Conservation (phyloP, 495 filamentous ascomycete species). For the Penicillium arizonense region DNA sequence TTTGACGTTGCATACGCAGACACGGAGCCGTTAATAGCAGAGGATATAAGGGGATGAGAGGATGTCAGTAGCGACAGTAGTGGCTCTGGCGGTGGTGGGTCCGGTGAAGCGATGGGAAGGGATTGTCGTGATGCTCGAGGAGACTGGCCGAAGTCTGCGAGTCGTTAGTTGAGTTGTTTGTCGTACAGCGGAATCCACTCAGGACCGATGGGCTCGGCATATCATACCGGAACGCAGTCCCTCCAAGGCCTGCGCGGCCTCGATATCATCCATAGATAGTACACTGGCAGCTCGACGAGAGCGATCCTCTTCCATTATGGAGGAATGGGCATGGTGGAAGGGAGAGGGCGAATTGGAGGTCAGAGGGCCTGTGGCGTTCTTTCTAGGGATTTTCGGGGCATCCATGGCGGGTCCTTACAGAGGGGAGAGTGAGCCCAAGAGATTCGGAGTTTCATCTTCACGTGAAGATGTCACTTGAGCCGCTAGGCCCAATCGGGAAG, state of each 20-base stretch:
- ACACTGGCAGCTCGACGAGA: constrained; percentile 46
- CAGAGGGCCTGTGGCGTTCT: constrained; percentile 1
- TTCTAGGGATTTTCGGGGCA: neutral
- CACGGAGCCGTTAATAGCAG: constrained; percentile 76
- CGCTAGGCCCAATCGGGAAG: constrained; percentile 5
- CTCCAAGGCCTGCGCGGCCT: constrained; percentile 84
- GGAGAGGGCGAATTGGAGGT: constrained; percentile 7
- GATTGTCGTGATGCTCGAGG: constrained; percentile 29
- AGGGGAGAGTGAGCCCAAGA: constrained; percentile 3
- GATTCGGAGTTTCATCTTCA: constrained; percentile 7
- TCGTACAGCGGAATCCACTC: neutral
- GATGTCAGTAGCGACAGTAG: constrained; percentile 77
- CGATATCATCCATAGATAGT: constrained; percentile 78
- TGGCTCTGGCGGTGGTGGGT: constrained; percentile 57
- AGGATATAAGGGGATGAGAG: constrained; percentile 73
- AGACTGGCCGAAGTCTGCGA: constrained; percentile 34
- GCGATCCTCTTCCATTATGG: constrained; percentile 47
- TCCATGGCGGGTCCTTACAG: constrained; percentile 9
- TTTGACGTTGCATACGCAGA: constrained; percentile 81
- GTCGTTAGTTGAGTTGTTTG: constrained; percentile 9
- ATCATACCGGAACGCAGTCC: constrained; percentile 76
- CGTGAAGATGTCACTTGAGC: constrained; percentile 6
- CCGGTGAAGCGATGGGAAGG: constrained; percentile 18
- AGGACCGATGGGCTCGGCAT: constrained; percentile 6
- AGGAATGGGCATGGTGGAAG: constrained; percentile 30